A percentile compares a stretch with the other conserved stretches of the same genome.
phyloP scores from a whole-genome alignment of 305 asterid genomes.

The Fraxinus floribunda region DNA sequence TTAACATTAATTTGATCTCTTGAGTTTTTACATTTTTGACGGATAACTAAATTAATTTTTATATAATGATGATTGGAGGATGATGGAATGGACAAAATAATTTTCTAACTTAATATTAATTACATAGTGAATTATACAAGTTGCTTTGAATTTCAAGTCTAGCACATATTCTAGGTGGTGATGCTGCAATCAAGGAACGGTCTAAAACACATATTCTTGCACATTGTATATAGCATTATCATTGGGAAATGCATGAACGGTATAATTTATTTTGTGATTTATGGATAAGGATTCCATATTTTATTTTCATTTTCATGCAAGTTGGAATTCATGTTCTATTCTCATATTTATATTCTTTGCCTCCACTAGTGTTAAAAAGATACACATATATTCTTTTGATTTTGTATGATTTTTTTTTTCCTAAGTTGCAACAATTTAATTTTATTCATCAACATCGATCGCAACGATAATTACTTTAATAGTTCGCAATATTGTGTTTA shows the following conservation, averaged over 20 bases:
- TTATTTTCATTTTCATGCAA: background rate
- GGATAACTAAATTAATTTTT: background rate
- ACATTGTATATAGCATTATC: constrained; percentile 9
- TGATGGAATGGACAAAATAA: background rate
- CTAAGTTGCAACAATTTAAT: background rate
- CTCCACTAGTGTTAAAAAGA: background rate
- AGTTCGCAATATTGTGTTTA: background rate
- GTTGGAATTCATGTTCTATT: constrained; percentile 1
- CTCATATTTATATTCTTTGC: background rate
- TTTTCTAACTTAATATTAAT: background rate
- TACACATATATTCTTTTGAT: background rate
- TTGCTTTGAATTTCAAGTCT: constrained; percentile 10
- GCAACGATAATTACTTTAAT: background rate
- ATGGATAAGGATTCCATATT: constrained; percentile 27
- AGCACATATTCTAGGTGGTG: background rate
- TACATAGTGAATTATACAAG: constrained; percentile 5
- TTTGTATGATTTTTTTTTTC: background rate
- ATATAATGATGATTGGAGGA: background rate
- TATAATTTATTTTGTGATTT: constrained; percentile 2
- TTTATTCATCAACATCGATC: background rate
- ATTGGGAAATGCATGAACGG: constrained; percentile 15
- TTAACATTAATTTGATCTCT: background rate
- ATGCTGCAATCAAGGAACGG: constrained; percentile 11
- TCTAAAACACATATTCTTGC: constrained; percentile 13
- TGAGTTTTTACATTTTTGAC: background rate